Evolutionary conservation across 179 eudicot species (phyloP), one percentile per base, ranked within the genome.

Genomic region (Sideroxylon spinosum): DNA sequence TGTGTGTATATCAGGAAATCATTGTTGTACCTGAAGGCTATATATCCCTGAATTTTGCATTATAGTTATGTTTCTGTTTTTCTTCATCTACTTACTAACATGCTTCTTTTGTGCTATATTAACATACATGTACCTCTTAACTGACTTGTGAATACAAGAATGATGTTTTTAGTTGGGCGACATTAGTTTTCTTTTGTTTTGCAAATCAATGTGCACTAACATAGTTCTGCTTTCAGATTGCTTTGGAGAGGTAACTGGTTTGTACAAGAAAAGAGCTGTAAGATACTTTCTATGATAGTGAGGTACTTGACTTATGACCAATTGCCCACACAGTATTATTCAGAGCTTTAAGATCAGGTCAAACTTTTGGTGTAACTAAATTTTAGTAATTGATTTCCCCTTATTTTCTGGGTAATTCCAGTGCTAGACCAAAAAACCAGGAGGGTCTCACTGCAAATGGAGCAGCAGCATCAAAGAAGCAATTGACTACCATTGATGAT

Each of bases 181-280:
- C 50, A 68, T 73, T 59, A 56, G 9, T 46, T 48, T n/a, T 63
- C 53, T 74, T 19, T 9, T 70, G 17, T 78, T 68, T 28, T 64
- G 57, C 70, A 49, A 77, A 61, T 67, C 20, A 29, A 59, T 59
- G 22, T 77, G 73, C 59, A 9, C 66, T 79, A n/a, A 77, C 55
- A 53, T 73, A 25, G 22, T 49, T 49, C 79, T 57, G n/a, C 46
- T 68, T 85, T 73, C 90, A 95, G 98, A 83, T 84, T 93, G 91
- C 92, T 95, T 19, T 89, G 91, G 92, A 91, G 86, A 82, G 98
- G 95, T 73, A 91, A 87, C 81, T 95, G 98, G 98, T 95, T 93
- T 88, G 87, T 91, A 81, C 98, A 95, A 87, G 98, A 93, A 87
- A 93, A 93, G 90, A 88, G 98, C 86, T 93, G 94, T 75, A 95